Evolutionary conservation across 192 early-diverging fungal genomes (phyloP).

Genomic region (Podila horticola): DNA sequence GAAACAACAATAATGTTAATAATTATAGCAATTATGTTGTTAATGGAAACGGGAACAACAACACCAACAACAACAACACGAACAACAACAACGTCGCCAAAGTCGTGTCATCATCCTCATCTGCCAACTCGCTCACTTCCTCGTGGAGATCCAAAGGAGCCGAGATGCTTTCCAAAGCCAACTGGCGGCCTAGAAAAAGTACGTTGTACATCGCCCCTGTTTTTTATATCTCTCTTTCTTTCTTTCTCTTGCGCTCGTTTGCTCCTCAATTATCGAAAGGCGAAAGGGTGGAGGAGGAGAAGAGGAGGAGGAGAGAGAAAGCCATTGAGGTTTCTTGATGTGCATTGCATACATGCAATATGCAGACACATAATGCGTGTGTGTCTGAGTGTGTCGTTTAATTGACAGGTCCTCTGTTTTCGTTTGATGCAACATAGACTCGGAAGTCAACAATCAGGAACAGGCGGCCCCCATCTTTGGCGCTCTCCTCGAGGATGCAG

Average conservation of each 20-base stretch:
- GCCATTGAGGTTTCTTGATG: too few relatives aligned
- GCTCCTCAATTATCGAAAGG: too few relatives aligned
- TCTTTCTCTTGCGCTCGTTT: background rate
- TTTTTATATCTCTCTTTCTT: background rate
- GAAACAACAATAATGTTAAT: background rate
- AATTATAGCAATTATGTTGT: too few relatives aligned
- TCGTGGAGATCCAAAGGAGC: conserved; percentile 37
- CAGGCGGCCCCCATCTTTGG: conserved; percentile 28
- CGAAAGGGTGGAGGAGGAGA: too few relatives aligned
- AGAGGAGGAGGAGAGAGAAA: too few relatives aligned
- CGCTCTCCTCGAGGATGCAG: conserved; percentile 25
- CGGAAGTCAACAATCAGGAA: conserved; percentile 13
- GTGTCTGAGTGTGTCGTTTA: too few relatives aligned
- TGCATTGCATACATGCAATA: too few relatives aligned
- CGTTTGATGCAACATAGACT: conserved; percentile 12
- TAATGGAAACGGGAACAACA: background rate
- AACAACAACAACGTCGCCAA: background rate
- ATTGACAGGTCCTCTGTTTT: background rate
- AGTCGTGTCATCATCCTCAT: conserved; percentile 15
- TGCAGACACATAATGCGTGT: too few relatives aligned
- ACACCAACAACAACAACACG: background rate
- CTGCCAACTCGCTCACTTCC: conserved; percentile 27
- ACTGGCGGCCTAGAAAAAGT: conserved; percentile 40
- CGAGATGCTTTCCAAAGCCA: conserved; percentile 39
- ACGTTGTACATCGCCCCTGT: background rate